Base-by-base conservation (phyloP, 1,284 basidiomycete species). In the Gymnopus androsaceus region DNA sequence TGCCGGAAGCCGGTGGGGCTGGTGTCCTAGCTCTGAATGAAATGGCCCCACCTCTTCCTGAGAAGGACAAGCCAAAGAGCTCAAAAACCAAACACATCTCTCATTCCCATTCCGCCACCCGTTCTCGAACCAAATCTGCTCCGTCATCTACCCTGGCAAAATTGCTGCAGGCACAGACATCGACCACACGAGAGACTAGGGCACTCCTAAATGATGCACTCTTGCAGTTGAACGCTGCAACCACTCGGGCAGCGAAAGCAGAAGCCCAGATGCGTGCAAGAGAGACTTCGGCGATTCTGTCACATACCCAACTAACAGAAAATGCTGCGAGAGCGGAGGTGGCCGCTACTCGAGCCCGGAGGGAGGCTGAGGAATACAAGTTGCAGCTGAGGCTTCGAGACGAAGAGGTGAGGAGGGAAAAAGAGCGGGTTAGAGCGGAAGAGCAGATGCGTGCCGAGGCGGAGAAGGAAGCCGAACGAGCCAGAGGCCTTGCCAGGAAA, bases 131-230 rank as follows among this genome's bases (percentile, higher is more conserved):
- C 17, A 44, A 45, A 36, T 4, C 30, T 11, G 53, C 54, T 7
- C 50, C 58, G 4, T 21, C 54, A 19, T 27, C 54, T 8, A 55
- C 48, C 3, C 48, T 59, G 23, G 36, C 31, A 7, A 50, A 56
- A 30, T 31, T 59, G 14, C 53, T 59, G 15, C 36, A 48, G 4
- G 27, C 56, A 3, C 54, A 59, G 40, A 54, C 56, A 45, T 41
- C 25, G 7, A 51, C 45, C 5, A 52, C 46, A 6, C 47, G 48
- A 36, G 28, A 56, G 37, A 56, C 58, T 8, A 36, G 45, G 36
- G 51, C 36, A 21, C 38, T 55, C 8, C 36, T 59, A 11, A 41
- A 56, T 36, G 49, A 50, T 15, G 58, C 58, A 31, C 50, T 59
- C 8, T 38, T 48, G 14, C 48, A 53, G 33, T 44, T 59, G 9